These are phyloP conservation scores for Aspergillus baeticus DNA, from an alignment of 495 filamentous ascomycete genomes.

Conservation along the genomic window DNA sequence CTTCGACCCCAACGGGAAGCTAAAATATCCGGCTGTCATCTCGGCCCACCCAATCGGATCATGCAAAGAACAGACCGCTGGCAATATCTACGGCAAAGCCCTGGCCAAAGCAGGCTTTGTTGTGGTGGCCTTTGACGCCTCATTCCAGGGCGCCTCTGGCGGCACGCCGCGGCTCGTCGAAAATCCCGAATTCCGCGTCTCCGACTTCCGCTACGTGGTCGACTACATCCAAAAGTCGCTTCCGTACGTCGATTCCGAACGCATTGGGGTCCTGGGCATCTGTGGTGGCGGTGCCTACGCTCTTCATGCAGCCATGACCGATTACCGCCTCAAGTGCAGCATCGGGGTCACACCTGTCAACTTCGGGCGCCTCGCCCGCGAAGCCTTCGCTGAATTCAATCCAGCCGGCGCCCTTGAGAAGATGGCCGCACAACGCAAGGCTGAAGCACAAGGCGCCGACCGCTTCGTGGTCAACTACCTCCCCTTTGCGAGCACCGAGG, in stretches of 20 bases:
- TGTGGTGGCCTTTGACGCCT: constrained; percentile 32
- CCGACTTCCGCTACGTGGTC: constrained; percentile 33
- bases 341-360: constrained; percentile 27
- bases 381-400: constrained; percentile 18
- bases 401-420: constrained; percentile 17
- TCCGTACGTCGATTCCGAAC: constrained; percentile 27
- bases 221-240: constrained; percentile 27
- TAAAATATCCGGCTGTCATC: constrained; percentile 20
- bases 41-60: constrained; percentile 30
- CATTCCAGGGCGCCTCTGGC: constrained; percentile 32
- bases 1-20: constrained; percentile 13
- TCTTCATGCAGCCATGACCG: constrained; percentile 32
- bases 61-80: constrained; percentile 39
- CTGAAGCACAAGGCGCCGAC: constrained; percentile 20
- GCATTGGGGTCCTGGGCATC: constrained; percentile 36
- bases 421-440: constrained; percentile 20
- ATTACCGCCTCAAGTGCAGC: constrained; percentile 32
- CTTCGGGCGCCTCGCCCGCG: constrained; percentile 25
- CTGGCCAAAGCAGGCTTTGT: constrained; percentile 35
- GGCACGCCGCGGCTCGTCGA: constrained; percentile 33
- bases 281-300: constrained; percentile 36
- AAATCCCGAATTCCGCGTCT: constrained; percentile 32
- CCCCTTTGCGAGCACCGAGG: constrained; percentile 19
- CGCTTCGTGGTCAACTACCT: constrained; percentile 16
- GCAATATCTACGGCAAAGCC: constrained; percentile 27